Percentiles rank a stretch among this genome's conserved stretches.
phyloP scores from a whole-genome alignment of 345 rosid species.

The Euclidium syriacum region DNA sequence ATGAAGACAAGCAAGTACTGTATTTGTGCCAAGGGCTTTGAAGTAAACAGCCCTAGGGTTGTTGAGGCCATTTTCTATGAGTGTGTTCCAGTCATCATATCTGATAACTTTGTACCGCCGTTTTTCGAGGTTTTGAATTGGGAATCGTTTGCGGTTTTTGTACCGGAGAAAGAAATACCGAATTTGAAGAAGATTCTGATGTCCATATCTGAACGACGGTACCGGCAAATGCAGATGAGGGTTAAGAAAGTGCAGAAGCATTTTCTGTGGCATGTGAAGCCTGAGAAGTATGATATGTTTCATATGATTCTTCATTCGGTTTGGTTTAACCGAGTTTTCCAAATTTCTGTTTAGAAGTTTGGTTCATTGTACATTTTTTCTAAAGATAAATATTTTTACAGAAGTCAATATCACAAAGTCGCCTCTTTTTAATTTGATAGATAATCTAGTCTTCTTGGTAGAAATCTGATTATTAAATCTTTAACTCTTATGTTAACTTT shows the following conservation, averaged over 20 bases:
- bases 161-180: slow-evolving; percentile 81
- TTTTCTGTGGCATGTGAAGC: slow-evolving; percentile 82
- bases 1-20: slow-evolving; percentile 96
- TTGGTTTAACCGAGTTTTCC: slow-evolving; percentile 82
- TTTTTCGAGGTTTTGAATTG: slow-evolving; percentile 79
- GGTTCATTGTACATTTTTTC: slow-evolving; percentile 19
- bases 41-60: slow-evolving; percentile 91
- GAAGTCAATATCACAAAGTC: not conserved
- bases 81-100: slow-evolving; percentile 86
- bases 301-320: slow-evolving; percentile 93
- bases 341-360: slow-evolving; percentile 31
- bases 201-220: slow-evolving; percentile 55
- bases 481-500: too few species aligned
- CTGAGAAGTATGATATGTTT: slow-evolving; percentile 79
- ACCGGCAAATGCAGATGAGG: slow-evolving; percentile 58
- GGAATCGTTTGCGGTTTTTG: slow-evolving; percentile 80
- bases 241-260: slow-evolving; percentile 82
- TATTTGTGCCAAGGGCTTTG: slow-evolving; percentile 83
- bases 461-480: not conserved
- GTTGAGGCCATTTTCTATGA: slow-evolving; percentile 89
- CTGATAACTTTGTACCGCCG: slow-evolving; percentile 87
- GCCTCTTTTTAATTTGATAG: not conserved
- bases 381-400: not conserved
- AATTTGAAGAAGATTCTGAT: slow-evolving; percentile 74
- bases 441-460: not conserved